Evolutionary conservation across 805 yeast species (phyloP).

Genomic region (Starmera pachycereana): DNA sequence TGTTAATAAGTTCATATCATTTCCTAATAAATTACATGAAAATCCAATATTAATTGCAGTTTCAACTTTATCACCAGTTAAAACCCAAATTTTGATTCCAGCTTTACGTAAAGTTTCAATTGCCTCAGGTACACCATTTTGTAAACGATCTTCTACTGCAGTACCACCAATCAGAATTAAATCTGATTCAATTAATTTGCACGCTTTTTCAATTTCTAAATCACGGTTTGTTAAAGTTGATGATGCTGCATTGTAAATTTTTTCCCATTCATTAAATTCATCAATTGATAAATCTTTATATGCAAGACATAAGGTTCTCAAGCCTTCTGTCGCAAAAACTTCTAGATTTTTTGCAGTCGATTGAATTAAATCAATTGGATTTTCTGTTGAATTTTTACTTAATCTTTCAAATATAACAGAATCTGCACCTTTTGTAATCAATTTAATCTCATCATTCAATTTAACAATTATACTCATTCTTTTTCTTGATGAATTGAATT

Average conservation of each 20-base stretch:
- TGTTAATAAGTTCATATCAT: constrained; percentile 63
- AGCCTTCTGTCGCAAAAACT: constrained; percentile 72
- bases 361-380: constrained; percentile 36
- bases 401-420: constrained; percentile 63
- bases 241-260: constrained; percentile 51
- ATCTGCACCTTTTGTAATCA: constrained; percentile 80
- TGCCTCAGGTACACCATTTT: constrained; percentile 79
- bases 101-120: constrained; percentile 61
- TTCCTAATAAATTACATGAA: constrained; percentile 63
- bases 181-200: constrained; percentile 60
- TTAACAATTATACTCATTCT: constrained; percentile 77
- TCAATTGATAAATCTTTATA: constrained; percentile 52
- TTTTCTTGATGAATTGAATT: constrained; percentile 75
- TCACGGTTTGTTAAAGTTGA: constrained; percentile 57
- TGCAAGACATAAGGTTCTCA: constrained; percentile 73
- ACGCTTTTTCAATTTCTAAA: constrained; percentile 61
- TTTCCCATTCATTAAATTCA: constrained; percentile 54
- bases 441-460: constrained; percentile 45
- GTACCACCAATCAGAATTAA: constrained; percentile 67
- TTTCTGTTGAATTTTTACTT: constrained; percentile 25
- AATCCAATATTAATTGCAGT: constrained; percentile 83
- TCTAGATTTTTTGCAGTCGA: constrained; percentile 65
- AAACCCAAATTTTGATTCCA: constrained; percentile 76
- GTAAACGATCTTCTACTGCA: constrained; percentile 80
- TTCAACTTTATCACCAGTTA: constrained; percentile 77